Percentiles rank a stretch among this genome's conserved stretches.
These are phyloP conservation scores for Boletus speciosus DNA, from an alignment of 768 basidiomycete genomes.

Conservation along the genomic window DNA sequence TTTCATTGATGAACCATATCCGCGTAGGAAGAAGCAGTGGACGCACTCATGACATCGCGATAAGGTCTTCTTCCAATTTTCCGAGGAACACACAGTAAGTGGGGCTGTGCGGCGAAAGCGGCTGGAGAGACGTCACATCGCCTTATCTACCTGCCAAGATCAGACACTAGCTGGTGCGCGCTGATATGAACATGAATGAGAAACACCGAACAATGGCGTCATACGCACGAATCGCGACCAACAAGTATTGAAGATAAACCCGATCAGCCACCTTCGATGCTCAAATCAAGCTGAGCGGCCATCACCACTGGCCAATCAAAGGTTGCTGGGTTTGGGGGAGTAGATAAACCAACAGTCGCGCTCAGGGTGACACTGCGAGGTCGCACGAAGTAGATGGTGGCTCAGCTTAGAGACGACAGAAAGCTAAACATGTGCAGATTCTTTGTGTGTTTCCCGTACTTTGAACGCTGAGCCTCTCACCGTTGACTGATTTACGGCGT, in stretches of 20 bases:
- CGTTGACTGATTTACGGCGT: conserved; percentile 10
- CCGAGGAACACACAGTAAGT: conserved; percentile 13
- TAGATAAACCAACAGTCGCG: neutral
- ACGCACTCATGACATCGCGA: conserved; percentile 6
- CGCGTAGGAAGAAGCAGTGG: conserved; percentile 5
- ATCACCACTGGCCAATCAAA: conserved; percentile 3
- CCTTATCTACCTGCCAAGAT: conserved; percentile 12
- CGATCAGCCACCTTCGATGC: neutral
- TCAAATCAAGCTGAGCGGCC: neutral
- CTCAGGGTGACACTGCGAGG: neutral
- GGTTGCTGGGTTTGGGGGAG: conserved; percentile 7
- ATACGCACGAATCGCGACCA: conserved; percentile 1
- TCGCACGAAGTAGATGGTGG: conserved; percentile 7
- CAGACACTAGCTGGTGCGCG: neutral
- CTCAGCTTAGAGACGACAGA: neutral
- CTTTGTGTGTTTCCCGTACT: conserved; percentile 9
- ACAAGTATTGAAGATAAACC: conserved; percentile 1
- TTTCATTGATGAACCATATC: neutral
- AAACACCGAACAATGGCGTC: conserved; percentile 13
- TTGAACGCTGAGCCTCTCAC: conserved; percentile 2
- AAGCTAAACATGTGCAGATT: conserved; percentile 10
- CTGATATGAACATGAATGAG: conserved; percentile 12
- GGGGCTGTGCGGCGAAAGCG: conserved; percentile 4
- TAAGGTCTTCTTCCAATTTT: conserved; percentile 10
- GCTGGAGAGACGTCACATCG: neutral